phyloP scores from a whole-genome alignment of 306 rosid species.

The Citrullus colocynthis region DNA sequence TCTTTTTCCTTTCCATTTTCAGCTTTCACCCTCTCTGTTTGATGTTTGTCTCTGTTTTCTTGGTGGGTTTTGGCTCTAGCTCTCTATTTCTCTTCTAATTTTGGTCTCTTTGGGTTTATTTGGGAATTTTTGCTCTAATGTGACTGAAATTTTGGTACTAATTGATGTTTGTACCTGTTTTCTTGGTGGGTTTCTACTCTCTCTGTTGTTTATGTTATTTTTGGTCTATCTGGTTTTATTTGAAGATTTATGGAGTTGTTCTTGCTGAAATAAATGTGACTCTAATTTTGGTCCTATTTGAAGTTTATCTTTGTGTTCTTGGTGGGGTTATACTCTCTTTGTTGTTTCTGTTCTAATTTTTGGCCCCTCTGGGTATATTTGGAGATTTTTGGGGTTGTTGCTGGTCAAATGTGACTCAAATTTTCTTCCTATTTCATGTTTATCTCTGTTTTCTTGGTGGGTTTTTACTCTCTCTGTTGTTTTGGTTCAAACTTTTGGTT shows the following conservation, averaged over 20 bases:
- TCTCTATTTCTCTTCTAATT: not conserved
- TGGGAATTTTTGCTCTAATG: not conserved
- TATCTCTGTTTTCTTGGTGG: not conserved
- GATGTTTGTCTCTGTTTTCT: not conserved
- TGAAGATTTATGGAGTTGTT: not conserved
- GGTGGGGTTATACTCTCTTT: not conserved
- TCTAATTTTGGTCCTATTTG: not conserved
- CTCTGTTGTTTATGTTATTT: not conserved
- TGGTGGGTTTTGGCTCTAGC: not conserved
- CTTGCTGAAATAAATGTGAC: not conserved
- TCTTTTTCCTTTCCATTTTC: not conserved
- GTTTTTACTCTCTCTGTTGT: not conserved
- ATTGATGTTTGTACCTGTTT: not conserved
- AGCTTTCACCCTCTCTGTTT: not conserved
- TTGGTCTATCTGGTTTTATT: not conserved
- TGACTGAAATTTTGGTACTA: not conserved
- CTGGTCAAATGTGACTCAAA: not conserved
- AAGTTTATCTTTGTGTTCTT: not conserved
- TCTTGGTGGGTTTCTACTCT: not conserved
- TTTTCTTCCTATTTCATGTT: not conserved
- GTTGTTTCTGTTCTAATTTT: not conserved
- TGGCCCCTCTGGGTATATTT: not conserved
- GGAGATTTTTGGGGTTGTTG: not conserved
- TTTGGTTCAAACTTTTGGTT: not conserved
- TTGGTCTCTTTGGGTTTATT: not conserved